Evolutionary conservation across 257 asterid genomes (phyloP), one percentile per base, ranked within the genome.

Genomic region (Knoxia roxburghii): DNA sequence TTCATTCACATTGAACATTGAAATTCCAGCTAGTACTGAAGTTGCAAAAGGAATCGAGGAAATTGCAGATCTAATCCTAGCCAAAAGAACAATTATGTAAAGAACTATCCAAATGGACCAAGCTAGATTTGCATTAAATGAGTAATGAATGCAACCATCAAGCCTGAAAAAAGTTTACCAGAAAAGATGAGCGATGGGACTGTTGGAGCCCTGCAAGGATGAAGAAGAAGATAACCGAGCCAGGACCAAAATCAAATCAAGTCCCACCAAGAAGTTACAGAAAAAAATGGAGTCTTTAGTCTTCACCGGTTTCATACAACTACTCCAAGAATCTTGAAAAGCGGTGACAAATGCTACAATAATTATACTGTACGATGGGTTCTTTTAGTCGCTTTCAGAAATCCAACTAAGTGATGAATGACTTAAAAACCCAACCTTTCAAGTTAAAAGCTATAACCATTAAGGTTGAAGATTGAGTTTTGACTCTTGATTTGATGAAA

Each of bases 41-140:
- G 5, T 18, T 15, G 23, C 55, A 4, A 27, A 55, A 41, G 27
- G 43, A 64, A 54, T 41, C 65, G 29, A 43, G 27, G 30, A 59
- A 0, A 21, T 64, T 30, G 24, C 52, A 72, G 75, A 72, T 72
- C 75, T 33, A 72, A 53, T n/a, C n/a, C n/a, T n/a, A n/a, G 33
- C 75, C 2, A 12, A 61, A 17, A 2, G 55, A 41, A 52, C 12
- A 23, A 14, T 52, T 23, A 62, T 50, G 27, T 13, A 61, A 45
- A 51, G 33, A 29, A 33, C 8, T 7, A 23, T 18, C 23, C 61
- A 24, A 61, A 61, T 13, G 35, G 39, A 37, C 7, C 17, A 45
- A 67, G 1, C 14, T 37, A 43, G 58, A 41, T 12, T 53, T 20
- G 35, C 21, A 67, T 18, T 6, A 29, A 8, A 48, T 35, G 32